Conservation (phyloP, 306 rosid genomes). For the Sophora flavescens region DNA sequence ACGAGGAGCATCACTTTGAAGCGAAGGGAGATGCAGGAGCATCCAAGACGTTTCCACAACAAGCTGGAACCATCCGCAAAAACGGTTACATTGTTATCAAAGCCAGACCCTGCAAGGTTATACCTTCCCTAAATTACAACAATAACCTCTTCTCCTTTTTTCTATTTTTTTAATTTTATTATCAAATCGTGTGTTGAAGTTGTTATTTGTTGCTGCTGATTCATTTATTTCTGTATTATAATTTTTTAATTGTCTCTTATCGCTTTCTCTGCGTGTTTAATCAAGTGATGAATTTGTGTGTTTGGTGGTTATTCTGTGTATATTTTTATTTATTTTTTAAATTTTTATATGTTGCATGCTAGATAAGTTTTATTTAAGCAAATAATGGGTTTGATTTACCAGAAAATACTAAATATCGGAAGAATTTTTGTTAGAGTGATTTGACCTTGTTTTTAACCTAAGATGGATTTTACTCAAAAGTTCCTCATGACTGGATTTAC, state of each 20-base stretch:
- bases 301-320: not conserved
- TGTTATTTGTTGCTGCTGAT: not conserved
- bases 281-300: not conserved
- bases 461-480: not conserved
- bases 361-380: not conserved
- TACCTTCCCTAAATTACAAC: no score
- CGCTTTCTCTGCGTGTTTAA: no score
- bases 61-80: constrained; percentile 96
- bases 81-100: constrained; percentile 93
- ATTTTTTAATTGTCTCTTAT: no score
- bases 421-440: not conserved
- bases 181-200: not conserved
- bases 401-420: not conserved
- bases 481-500: no score
- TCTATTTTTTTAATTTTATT: no score
- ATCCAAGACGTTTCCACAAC: constrained; percentile 95
- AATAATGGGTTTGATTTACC: not conserved
- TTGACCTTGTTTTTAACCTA: not conserved
- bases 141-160: no score
- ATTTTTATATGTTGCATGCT: not conserved
- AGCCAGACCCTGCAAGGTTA: constrained; percentile 94
- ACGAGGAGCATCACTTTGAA: constrained; percentile 99
- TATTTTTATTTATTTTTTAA: no score
- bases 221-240: not conserved
- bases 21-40: constrained; percentile 98